Percentiles rank a stretch among this genome's conserved stretches.
phyloP scores from a whole-genome alignment of 331 rosid species.

The Arachis monticola region DNA sequence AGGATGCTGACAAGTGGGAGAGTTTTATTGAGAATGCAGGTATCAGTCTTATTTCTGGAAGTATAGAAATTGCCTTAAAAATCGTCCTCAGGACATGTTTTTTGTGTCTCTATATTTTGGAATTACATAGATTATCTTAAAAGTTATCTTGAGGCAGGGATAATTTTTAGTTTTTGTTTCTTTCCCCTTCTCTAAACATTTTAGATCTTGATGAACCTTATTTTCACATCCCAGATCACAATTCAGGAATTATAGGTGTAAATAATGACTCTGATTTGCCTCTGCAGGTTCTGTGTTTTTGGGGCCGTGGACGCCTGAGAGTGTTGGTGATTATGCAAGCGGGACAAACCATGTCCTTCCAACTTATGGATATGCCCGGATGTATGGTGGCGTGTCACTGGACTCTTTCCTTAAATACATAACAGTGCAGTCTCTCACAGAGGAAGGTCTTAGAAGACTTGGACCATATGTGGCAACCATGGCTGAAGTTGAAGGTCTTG shows the following conservation, averaged over 20 bases:
- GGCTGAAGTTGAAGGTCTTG: slow-evolving; percentile 99
- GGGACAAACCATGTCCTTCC: slow-evolving; percentile 99
- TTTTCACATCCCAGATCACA: not conserved
- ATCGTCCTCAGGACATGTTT: too few relatives aligned
- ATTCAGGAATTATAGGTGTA: slow-evolving; percentile 27
- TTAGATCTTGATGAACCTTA: slow-evolving; percentile 4
- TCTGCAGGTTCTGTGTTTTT: slow-evolving; percentile 82
- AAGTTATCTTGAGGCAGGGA: too few relatives aligned
- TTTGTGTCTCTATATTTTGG: too few relatives aligned
- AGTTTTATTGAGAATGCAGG: slow-evolving; percentile 95
- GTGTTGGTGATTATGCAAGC: slow-evolving; percentile 97
- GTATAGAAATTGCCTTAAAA: too few relatives aligned
- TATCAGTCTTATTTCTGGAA: slow-evolving; percentile 23
- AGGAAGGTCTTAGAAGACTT: slow-evolving; percentile 82
- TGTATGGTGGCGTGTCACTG: slow-evolving; percentile 90
- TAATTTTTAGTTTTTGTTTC: too few relatives aligned
- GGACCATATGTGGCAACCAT: slow-evolving; percentile 88
- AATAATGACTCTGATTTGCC: slow-evolving; percentile 20
- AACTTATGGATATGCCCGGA: slow-evolving; percentile 93
- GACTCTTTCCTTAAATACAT: slow-evolving; percentile 94
- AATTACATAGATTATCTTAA: too few relatives aligned
- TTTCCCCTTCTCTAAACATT: not conserved
- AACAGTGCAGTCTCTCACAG: slow-evolving; percentile 90
- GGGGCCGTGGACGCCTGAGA: slow-evolving; percentile 98
- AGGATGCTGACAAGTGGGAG: slow-evolving; percentile 98